A percentile compares a stretch with the other conserved stretches of the same genome.
Evolutionary conservation across 805 yeast genomes (phyloP).

Genomic region (Saturnispora hagleri): DNA sequence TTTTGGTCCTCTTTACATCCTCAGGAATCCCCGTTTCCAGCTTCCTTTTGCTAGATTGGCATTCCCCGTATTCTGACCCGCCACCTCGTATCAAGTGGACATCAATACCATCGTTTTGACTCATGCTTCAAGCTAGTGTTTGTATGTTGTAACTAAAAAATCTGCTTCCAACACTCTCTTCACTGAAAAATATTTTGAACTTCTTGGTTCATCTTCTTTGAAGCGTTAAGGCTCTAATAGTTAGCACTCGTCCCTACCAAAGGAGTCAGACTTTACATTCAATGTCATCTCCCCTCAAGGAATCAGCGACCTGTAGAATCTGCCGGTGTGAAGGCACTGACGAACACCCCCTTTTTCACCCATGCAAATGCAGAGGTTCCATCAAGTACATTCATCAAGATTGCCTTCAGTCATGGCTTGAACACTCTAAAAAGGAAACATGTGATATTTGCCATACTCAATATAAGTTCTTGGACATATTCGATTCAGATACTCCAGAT

Average conservation of each 20-base stretch:
- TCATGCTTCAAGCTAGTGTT: background rate
- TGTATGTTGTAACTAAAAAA: background rate
- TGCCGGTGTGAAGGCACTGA: slow-evolving; percentile 86
- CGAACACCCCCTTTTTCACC: slow-evolving; percentile 75
- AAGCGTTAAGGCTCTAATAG: background rate
- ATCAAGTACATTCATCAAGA: slow-evolving; percentile 90
- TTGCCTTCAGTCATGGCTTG: slow-evolving; percentile 83
- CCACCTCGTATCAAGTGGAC: background rate
- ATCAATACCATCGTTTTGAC: background rate
- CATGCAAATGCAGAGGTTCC: slow-evolving; percentile 91
- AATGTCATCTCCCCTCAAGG: slow-evolving; percentile 7
- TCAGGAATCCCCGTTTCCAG: background rate
- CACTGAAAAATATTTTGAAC: background rate
- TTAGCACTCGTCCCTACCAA: background rate
- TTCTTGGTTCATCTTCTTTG: background rate
- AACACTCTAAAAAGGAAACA: slow-evolving; percentile 49
- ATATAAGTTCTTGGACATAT: slow-evolving; percentile 42
- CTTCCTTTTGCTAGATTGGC: background rate
- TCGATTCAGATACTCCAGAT: slow-evolving; percentile 36
- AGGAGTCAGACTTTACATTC: background rate
- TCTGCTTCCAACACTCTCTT: background rate
- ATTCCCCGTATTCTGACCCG: background rate
- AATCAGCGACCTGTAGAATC: slow-evolving; percentile 69
- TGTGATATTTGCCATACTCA: slow-evolving; percentile 87
- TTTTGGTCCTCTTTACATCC: background rate